Evolutionary conservation across 352 stramenopile genomes (phyloP).

Genomic region (Globisporangium iwayamae): DNA sequence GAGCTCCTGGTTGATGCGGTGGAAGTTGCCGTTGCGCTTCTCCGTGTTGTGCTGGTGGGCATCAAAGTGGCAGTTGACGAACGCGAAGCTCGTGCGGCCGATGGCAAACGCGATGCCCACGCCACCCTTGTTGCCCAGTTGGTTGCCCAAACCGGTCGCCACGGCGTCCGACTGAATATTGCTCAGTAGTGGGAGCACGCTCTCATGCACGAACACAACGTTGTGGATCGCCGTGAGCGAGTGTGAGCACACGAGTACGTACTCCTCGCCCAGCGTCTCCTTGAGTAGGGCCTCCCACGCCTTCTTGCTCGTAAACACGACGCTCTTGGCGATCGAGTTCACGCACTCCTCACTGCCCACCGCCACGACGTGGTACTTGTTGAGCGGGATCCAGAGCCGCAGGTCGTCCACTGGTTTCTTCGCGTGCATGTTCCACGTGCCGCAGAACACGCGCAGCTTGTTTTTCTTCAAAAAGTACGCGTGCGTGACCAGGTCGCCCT

Average conservation of each 20-base stretch:
- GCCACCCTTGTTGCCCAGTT: conserved; percentile 96
- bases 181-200: conserved; percentile 72
- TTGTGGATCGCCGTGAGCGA: conserved; percentile 93
- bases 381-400: conserved; percentile 63
- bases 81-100: conserved; percentile 81
- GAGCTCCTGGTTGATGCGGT: conserved; percentile 79
- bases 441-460: conserved; percentile 71
- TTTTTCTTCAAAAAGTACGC: conserved; percentile 34
- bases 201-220: conserved; percentile 90
- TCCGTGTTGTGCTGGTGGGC: conserved; percentile 88
- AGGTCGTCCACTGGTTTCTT: conserved; percentile 65
- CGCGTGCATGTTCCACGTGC: conserved; percentile 85
- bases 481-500: conserved; percentile 30
- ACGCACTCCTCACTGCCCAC: conserved; percentile 94
- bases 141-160: conserved; percentile 91
- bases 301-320: conserved; percentile 91
- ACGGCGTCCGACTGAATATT: conserved; percentile 90
- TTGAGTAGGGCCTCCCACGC: conserved; percentile 70
- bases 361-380: conserved; percentile 84
- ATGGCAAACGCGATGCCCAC: conserved; percentile 88
- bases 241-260: conserved; percentile 88
- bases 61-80: conserved; percentile 94
- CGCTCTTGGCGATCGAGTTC: conserved; percentile 88
- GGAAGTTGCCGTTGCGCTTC: conserved; percentile 90
- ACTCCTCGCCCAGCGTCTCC: conserved; percentile 67